phyloP scores from a whole-genome alignment of 176 grass and related monocot genomes.

The Panicum miliaceum region DNA sequence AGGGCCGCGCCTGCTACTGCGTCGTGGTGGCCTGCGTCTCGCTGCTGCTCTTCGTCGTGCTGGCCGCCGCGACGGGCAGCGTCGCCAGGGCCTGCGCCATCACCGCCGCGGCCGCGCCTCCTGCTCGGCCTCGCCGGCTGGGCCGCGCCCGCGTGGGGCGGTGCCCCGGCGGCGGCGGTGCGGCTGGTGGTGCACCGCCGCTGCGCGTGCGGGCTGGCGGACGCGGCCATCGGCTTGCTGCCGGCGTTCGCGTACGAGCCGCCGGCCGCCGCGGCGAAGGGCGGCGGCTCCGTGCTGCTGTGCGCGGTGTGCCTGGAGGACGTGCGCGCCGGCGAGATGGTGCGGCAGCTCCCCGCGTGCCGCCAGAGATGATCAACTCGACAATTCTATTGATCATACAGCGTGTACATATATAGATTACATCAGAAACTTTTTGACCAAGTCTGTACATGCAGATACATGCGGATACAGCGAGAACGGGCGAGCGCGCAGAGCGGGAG shows the following conservation, averaged over 20 bases:
- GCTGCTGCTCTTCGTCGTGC: constrained; percentile 50
- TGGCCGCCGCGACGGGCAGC: neutral
- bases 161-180: neutral
- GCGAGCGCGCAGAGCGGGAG: too few species aligned
- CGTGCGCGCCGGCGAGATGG: constrained; percentile 40
- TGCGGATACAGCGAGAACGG: too few species aligned
- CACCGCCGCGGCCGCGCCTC: neutral
- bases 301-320: constrained; percentile 60
- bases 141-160: constrained; percentile 4
- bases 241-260: constrained; percentile 41
- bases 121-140: constrained; percentile 39
- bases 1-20: constrained; percentile 24
- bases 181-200: constrained; percentile 7
- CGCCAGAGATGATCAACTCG: too few species aligned
- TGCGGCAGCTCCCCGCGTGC: constrained; percentile 52
- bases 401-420: too few species aligned
- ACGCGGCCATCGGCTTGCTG: constrained; percentile 18
- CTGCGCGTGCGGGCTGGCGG: constrained; percentile 18
- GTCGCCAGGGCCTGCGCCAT: neutral
- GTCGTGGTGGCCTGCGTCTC: constrained; percentile 37
- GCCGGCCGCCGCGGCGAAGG: neutral
- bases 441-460: too few species aligned
- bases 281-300: neutral
- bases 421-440: too few species aligned
- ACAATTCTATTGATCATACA: too few species aligned